Percentiles rank a stretch among this genome's conserved stretches.
Evolutionary conservation across 345 rosid genomes (phyloP).

Genomic region (Heritiera fomes): DNA sequence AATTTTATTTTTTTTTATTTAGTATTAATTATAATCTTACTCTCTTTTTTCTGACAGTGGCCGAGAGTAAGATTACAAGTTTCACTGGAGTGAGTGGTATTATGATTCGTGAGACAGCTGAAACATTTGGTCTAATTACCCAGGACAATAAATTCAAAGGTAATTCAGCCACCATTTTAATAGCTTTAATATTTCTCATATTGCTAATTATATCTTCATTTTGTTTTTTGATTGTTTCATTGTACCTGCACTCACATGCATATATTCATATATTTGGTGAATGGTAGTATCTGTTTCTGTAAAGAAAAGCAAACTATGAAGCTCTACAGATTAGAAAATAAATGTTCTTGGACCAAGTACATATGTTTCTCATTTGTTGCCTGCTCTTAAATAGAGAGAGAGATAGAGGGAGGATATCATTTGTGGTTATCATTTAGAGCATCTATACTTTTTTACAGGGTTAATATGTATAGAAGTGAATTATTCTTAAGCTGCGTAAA

Average conservation of each 20-base stretch:
- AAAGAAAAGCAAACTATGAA: not conserved
- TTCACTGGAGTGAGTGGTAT: constrained; percentile 72
- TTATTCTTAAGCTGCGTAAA: not conserved
- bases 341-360: not conserved
- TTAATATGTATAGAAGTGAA: not conserved
- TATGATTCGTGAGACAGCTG: constrained; percentile 88
- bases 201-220: constrained; percentile 1
- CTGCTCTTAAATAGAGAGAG: not conserved
- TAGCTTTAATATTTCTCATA: not conserved
- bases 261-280: not conserved
- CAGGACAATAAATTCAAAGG: constrained; percentile 64
- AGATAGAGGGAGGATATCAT: not conserved
- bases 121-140: constrained; percentile 80
- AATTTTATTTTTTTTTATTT: not conserved
- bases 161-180: constrained; percentile 22
- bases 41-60: constrained; percentile 53
- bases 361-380: not conserved
- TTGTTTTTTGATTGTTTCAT: not conserved
- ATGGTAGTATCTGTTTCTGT: not conserved
- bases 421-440: not conserved
- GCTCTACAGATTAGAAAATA: not conserved
- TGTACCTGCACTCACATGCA: not conserved
- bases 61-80: constrained; percentile 61
- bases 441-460: not conserved
- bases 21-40: not conserved